phyloP scores from a whole-genome alignment of 352 stramenopile genomes.

The Aphanomyces invadans region DNA sequence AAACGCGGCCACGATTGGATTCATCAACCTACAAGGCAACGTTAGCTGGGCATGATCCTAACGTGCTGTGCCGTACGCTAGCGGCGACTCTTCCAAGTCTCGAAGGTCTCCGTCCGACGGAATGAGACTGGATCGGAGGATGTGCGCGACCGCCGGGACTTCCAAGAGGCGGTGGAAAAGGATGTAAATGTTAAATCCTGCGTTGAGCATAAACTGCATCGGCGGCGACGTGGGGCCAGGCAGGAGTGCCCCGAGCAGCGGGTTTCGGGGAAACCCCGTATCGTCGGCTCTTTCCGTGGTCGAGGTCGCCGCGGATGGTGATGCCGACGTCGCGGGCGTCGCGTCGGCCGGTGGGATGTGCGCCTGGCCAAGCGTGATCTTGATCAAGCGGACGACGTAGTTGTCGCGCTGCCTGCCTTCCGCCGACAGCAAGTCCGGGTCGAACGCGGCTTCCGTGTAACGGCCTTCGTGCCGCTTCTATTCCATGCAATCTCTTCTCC shows the following conservation, averaged over 20 bases:
- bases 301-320: not conserved
- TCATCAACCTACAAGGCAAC: conserved; percentile 7
- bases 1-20: not conserved
- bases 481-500: not conserved
- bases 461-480: not conserved
- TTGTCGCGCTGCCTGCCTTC: conserved; percentile 7
- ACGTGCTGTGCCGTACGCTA: too few relatives aligned
- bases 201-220: conserved; percentile 3
- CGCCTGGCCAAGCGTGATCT: conserved; percentile 11
- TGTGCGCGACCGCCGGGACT: not conserved
- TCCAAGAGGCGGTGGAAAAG: conserved; percentile 14
- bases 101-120: conserved; percentile 1
- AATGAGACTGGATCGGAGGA: not conserved
- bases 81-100: not conserved
- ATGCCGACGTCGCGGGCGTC: not conserved
- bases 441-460: conserved; percentile 13
- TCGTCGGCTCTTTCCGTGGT: too few relatives aligned
- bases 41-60: not conserved
- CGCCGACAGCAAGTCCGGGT: not conserved
- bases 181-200: conserved; percentile 18
- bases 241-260: not conserved
- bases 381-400: conserved; percentile 10
- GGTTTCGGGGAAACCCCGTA: too few relatives aligned
- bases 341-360: not conserved
- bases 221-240: too few relatives aligned